phyloP scores from a whole-genome alignment of 768 basidiomycete species.

The Sistotremastrum suecicum region DNA sequence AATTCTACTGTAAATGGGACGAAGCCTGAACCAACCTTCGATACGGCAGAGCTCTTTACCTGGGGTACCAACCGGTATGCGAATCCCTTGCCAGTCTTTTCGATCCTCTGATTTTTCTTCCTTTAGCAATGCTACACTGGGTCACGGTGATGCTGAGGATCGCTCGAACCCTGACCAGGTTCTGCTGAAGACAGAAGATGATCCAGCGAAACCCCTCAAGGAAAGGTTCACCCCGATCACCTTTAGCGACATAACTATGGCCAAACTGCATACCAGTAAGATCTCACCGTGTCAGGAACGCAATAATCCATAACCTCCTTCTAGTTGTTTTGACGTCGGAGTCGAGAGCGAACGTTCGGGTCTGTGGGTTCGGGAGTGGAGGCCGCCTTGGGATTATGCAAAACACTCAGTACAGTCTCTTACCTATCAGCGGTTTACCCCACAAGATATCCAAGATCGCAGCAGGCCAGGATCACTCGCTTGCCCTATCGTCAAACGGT shows the following conservation, averaged over 20 bases:
- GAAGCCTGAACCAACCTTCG: constrained; percentile 30
- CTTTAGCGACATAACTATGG: constrained; percentile 63
- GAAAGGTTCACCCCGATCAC: constrained; percentile 48
- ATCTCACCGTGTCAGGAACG: not conserved
- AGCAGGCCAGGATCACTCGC: constrained; percentile 88
- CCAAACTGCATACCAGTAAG: constrained; percentile 75
- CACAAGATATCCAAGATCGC: constrained; percentile 54
- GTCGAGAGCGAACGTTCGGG: constrained; percentile 50
- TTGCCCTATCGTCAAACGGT: constrained; percentile 66
- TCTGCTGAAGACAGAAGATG: constrained; percentile 20
- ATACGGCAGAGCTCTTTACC: constrained; percentile 51
- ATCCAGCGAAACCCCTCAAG: constrained; percentile 15
- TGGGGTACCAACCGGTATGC: constrained; percentile 74
- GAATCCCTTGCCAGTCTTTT: constrained; percentile 5
- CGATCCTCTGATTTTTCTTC: not conserved
- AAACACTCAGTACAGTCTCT: constrained; percentile 67
- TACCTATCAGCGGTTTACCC: constrained; percentile 41
- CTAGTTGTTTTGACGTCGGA: constrained; percentile 60
- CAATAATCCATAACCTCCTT: not conserved
- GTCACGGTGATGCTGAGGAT: constrained; percentile 68
- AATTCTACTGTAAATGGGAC: constrained; percentile 78
- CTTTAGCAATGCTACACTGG: constrained; percentile 74
- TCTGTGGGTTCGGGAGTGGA: constrained; percentile 84
- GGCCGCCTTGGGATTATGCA: constrained; percentile 66
- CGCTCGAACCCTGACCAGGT: constrained; percentile 70